Base-by-base conservation (phyloP, 371 early-diverging fungal species). In the Rhizomucor pusillus region DNA sequence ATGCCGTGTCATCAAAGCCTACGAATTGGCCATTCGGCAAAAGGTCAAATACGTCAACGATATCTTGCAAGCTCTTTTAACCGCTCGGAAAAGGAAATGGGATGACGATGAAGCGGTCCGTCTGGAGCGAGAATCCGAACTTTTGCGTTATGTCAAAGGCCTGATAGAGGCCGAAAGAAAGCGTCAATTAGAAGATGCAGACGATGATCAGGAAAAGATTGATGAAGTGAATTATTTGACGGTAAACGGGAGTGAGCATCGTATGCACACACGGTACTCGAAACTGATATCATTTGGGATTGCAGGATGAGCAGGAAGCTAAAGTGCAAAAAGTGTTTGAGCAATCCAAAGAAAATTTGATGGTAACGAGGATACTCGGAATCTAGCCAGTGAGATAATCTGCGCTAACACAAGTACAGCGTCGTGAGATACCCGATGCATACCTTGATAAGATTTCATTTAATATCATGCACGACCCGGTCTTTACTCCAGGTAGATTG, bases 11-110 rank as follows among this genome's bases (percentile, higher is more conserved):
- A n/a, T n/a, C n/a, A 3, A 37, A 81, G 83, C 80, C 12, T 79
- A 85, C 55, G 56, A 63, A 24, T 62, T 80, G 34, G 79, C 82
- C 24, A 74, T 85, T 39, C 68, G 75, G 25, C 83, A 85, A 59
- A 69, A 74, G 46, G 82, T 82, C 9, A 69, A 69, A 47, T 85
- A 73, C 56, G 69, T 71, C 14, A 79, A 80, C 25, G 87, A 87
- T 45, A 87, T 87, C 51, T 59, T 80, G 7, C 74, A 73, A 43
- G 81, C 77, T 37, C 56, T 81, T 33, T 58, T 82, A 24, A 58
- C 66, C 34, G 86, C 85, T 9, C 77, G 85, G 63, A 82, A 78
- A 52, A 67, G 55, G 52, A 73, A 75, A 58, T 89, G 90, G 88
- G 87, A 87, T 43, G 76, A 85, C 51, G 70, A 74, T 24, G 83